These are phyloP conservation scores for Corylus americana DNA, from an alignment of 306 rosid genomes.

Conservation along the genomic window DNA sequence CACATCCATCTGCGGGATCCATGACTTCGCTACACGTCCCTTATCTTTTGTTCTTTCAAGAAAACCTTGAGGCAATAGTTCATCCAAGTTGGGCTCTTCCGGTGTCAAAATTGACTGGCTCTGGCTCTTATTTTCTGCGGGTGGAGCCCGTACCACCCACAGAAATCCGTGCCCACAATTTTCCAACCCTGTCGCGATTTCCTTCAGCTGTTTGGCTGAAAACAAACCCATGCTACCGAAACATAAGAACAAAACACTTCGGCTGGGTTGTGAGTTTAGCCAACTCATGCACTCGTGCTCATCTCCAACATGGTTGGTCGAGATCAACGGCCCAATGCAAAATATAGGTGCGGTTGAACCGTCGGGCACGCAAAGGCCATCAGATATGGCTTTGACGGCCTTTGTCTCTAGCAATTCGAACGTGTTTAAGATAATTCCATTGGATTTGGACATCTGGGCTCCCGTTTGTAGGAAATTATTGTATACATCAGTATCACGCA, in stretches of 20 bases:
- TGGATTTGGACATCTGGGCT: no score
- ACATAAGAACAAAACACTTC: neutral
- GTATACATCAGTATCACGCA: no score
- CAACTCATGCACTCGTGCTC: neutral
- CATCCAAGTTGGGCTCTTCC: neutral
- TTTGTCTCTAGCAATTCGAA: no score
- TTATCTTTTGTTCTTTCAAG: neutral
- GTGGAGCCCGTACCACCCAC: conserved; percentile 6
- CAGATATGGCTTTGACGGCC: neutral
- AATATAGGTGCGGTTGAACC: neutral
- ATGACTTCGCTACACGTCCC: neutral
- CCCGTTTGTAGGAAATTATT: no score
- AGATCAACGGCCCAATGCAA: neutral
- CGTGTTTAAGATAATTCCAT: no score
- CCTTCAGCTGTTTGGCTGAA: neutral
- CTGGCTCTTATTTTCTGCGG: neutral
- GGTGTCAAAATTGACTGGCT: no score
- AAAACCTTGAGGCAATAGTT: neutral
- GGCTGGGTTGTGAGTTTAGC: neutral
- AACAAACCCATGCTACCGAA: neutral
- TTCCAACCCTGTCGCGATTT: neutral
- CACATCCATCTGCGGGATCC: conserved; percentile 19
- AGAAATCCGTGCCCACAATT: neutral
- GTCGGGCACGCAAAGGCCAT: neutral
- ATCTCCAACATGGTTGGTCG: neutral